Base-by-base conservation (phyloP, 2,329 filamentous ascomycete species). In the Sphaerulina vaccinii region DNA sequence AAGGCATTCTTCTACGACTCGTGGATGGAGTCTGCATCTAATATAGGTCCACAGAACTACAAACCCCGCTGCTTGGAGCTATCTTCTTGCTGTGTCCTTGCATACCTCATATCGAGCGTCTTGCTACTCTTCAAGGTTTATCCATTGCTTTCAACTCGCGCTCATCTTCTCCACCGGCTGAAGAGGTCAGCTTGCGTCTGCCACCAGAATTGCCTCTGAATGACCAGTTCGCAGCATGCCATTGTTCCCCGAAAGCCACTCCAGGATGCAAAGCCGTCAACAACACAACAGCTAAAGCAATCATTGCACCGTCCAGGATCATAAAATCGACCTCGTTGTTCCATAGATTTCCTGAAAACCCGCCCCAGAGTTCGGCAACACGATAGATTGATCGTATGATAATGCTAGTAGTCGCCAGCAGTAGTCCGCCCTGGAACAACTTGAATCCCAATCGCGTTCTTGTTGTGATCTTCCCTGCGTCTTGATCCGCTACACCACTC, bases 371-470 rank as follows among this genome's bases (percentile, higher is more conserved):
- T 74, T 88, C 85, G 0, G 79, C 80, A 18, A 86, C 79, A 49
- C 86, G 79, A 68, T 83, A 88, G 36, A 83, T 78, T 57, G 79
- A 83, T 7, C 86, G 75, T 61, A 80, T 79, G 55, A 87, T 79
- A 62, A 88, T 82, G 59, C 43, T 32, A 2, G 85, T 52, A 3
- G 82, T 83, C 2, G 82, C 75, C 2, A 85, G 66, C 0, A 71
- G 63, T 13, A 87, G 70, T 3, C 78, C 79, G 10, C 60, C 62
- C 3, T 83, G 65, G 67, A 85, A 85, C 3, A 71, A 70, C 51
- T 72, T 73, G 71, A 85, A 84, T 22, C 67, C 63, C 39, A 59
- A 61, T 11, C 73, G 74, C 35, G 64, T 52, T 24, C 78, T 73
- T 33, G 78, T 65, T 7, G 62, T 47, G 19, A 54, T 44, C 36